Evolutionary conservation across 1,284 basidiomycete species (phyloP).

Genomic region (Pseudozyma pruni): DNA sequence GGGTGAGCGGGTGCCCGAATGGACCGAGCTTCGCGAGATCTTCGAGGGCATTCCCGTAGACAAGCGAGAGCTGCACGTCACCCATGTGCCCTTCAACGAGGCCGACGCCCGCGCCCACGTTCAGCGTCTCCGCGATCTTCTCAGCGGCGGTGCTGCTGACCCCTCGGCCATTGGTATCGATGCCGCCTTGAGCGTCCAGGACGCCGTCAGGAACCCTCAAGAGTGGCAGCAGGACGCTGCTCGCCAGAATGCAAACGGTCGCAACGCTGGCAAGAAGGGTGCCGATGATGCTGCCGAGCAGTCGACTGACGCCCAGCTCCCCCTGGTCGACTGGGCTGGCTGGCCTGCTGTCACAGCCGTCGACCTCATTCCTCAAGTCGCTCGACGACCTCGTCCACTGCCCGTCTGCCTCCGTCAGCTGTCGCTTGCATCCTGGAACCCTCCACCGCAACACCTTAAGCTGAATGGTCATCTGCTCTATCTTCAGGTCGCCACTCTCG

Average conservation of each 20-base stretch:
- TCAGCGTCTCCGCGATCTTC: conserved; percentile 71
- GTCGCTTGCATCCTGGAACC: conserved; percentile 73
- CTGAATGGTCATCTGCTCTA: conserved; percentile 73
- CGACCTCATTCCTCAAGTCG: conserved; percentile 65
- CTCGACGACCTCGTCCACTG: conserved; percentile 59
- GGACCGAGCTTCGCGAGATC: conserved; percentile 62
- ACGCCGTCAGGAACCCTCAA: conserved; percentile 70
- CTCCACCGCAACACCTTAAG: conserved; percentile 72
- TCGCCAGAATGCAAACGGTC: conserved; percentile 25
- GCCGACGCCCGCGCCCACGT: conserved; percentile 71
- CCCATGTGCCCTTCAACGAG: conserved; percentile 71
- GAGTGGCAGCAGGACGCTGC: conserved; percentile 53
- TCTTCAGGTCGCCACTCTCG: conserved; percentile 71
- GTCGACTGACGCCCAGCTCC: conserved; percentile 26
- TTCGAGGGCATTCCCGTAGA: conserved; percentile 58
- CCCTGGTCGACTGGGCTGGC: conserved; percentile 69
- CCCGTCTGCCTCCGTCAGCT: conserved; percentile 70
- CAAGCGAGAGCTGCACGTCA: conserved; percentile 57
- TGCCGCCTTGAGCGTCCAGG: conserved; percentile 71
- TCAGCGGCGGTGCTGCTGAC: conserved; percentile 69
- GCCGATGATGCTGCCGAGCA: conserved; percentile 6
- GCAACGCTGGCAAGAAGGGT: conserved; percentile 34
- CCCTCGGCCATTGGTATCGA: conserved; percentile 69
- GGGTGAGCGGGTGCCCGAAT: conserved; percentile 58
- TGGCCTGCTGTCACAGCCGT: conserved; percentile 64